Base-by-base conservation (phyloP, 2,329 filamentous ascomycete genomes). In the Aspergillus sp. region DNA sequence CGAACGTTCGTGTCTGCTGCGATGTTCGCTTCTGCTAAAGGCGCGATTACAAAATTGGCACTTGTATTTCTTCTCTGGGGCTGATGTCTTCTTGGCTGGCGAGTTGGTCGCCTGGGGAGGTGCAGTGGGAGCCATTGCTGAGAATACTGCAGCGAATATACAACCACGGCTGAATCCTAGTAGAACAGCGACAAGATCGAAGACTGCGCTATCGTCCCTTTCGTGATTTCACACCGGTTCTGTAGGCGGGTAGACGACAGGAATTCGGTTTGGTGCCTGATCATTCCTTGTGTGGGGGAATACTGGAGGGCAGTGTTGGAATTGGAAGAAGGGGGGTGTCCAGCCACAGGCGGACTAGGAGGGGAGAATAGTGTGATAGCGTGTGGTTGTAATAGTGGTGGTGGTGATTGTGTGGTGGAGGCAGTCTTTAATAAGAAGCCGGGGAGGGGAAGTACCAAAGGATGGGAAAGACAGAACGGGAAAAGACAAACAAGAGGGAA, bases 11-110 rank as follows among this genome's bases (percentile, higher is more conserved):
- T 99, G 95, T 79, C 95, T 86, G 80, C 92, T 97, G 71, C 95
- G 88, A 79, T 99, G 95, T 80, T 99, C 95, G 78, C 92, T 96
- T 78, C 95, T 86, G 82, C 93, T 97, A 78, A 99, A 99, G 66
- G 95, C 95, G 78, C 95, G 87, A 81, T 93, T 93, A 83, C 95
- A 98, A 80, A 96, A 98, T 83, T 96, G 92, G 82, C 95, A 99
- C 79, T 98, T 97, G 87, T 99, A 99, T 81, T 97, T 96, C 84
- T 96, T 94, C 83, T 98, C 95, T 59, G 93, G 92, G 70, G 87
- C 89, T 70, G 88, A 81, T 63, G 89, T 83, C 82, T 96, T 96
- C 81, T 96, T 96, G 79, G 90, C 88, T 73, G 89, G 84, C 70
- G 86, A 85, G 75, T 90, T 85, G 73, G 88, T 86, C 74, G 91